Percentiles rank a stretch among this genome's conserved stretches.
phyloP scores from a whole-genome alignment of 805 yeast species.

The Candida suzukii region DNA sequence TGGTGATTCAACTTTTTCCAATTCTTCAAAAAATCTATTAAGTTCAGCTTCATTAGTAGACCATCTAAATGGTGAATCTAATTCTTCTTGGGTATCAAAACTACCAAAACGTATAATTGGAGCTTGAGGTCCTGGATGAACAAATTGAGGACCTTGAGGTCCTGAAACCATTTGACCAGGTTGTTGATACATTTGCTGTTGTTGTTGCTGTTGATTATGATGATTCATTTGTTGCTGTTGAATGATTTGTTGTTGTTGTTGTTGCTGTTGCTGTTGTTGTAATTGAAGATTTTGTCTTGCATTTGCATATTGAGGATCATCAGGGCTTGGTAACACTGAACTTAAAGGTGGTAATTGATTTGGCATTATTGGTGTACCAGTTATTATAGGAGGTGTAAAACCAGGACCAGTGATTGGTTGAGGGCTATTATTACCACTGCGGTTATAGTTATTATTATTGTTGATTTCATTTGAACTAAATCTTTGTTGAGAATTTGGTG shows the following conservation, averaged over 20 bases:
- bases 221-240: background rate
- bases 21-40: constrained; percentile 41
- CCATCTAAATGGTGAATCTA: constrained; percentile 24
- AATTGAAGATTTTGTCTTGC: background rate
- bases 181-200: background rate
- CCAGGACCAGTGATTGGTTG: background rate
- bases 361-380: background rate
- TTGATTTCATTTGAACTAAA: too few relatives aligned
- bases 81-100: background rate
- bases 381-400: background rate
- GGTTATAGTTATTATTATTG: too few relatives aligned
- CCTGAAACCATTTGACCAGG: too few relatives aligned
- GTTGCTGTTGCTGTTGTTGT: background rate
- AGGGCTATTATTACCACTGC: background rate
- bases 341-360: background rate
- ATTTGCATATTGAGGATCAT: background rate
- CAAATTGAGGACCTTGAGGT: too few relatives aligned
- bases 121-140: background rate
- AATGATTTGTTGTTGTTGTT: background rate
- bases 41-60: constrained; percentile 29
- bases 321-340: background rate
- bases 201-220: background rate
- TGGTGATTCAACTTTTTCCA: constrained; percentile 28
- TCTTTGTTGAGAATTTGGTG: background rate
- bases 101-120: background rate